A percentile compares a stretch with the other conserved stretches of the same genome.
These are phyloP conservation scores for Ophioceras dolichostomum DNA, from an alignment of 2,329 filamentous ascomycete species.

Conservation along the genomic window DNA sequence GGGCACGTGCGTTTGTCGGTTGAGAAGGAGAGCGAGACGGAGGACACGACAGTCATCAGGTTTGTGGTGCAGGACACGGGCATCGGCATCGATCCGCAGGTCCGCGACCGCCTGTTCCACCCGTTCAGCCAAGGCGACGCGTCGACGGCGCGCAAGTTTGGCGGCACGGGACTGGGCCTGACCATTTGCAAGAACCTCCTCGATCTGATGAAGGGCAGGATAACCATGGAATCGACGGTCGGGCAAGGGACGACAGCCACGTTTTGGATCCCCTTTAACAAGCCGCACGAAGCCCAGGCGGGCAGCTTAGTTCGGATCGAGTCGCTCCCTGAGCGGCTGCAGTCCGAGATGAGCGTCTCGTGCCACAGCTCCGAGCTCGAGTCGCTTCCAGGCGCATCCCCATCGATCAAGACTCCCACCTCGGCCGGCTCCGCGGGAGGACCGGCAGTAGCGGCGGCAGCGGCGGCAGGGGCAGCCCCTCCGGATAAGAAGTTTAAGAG, in stretches of 20 bases:
- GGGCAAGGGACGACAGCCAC: conserved; percentile 61
- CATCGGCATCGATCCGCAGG: conserved; percentile 70
- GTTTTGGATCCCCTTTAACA: conserved; percentile 69
- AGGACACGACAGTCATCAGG: conserved; percentile 52
- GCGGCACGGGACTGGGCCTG: conserved; percentile 64
- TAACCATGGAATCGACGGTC: conserved; percentile 53
- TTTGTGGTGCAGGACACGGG: conserved; percentile 69
- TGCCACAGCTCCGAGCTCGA: conserved; percentile 46
- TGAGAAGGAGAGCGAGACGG: conserved; percentile 47
- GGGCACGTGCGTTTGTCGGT: conserved; percentile 58
- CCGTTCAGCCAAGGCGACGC: conserved; percentile 76
- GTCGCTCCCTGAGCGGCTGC: conserved; percentile 54
- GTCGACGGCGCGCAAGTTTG: conserved; percentile 67
- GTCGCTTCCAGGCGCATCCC: no score
- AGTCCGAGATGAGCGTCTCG: conserved; percentile 50
- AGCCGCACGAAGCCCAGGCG: conserved; percentile 38
- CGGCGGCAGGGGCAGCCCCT: conserved; percentile 10
- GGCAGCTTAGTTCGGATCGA: conserved; percentile 45
- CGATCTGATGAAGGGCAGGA: conserved; percentile 68
- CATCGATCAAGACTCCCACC: no score
- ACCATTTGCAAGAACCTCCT: conserved; percentile 74
- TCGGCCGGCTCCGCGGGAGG: no score
- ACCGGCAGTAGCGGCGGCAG: no score
- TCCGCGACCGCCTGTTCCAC: conserved; percentile 60
- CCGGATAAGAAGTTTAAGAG: conserved; percentile 13